Evolutionary conservation across 345 rosid genomes (phyloP).

Genomic region (Brassica carinata): DNA sequence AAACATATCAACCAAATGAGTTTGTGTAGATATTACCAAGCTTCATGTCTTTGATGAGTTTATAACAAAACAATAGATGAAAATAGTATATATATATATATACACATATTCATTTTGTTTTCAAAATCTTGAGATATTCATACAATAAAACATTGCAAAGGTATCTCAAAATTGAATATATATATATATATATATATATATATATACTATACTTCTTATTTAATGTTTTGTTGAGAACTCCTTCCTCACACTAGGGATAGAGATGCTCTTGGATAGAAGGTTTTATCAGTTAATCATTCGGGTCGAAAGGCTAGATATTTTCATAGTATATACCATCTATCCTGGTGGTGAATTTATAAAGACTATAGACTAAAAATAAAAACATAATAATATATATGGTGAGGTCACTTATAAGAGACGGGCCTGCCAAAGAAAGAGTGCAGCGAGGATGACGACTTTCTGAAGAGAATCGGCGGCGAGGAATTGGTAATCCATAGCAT

Average conservation of each 20-base stretch:
- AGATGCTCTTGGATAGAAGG: neutral
- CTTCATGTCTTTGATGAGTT: neutral
- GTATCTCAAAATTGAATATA: neutral
- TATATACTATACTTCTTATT: neutral
- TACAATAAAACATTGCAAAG: neutral
- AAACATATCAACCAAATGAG: neutral
- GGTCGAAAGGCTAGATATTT: neutral
- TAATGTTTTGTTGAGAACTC: neutral
- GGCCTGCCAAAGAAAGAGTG: conserved; percentile 72
- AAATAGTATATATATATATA: no score
- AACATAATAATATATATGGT: neutral
- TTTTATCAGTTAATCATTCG: neutral
- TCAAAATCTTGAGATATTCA: neutral
- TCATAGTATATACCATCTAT: neutral
- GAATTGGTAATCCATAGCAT: conserved; percentile 81
- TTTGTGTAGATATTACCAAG: neutral
- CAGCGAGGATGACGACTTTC: conserved; percentile 63
- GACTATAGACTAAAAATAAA: neutral
- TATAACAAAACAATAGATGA: neutral
- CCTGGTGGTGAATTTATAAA: neutral
- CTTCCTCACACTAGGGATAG: neutral
- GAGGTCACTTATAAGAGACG: conserved; percentile 10
- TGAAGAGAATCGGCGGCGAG: conserved; percentile 84
- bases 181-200: no score
- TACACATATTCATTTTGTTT: neutral